phyloP scores from a whole-genome alignment of 2,329 filamentous ascomycete genomes.

The Monosporascus sp. region DNA sequence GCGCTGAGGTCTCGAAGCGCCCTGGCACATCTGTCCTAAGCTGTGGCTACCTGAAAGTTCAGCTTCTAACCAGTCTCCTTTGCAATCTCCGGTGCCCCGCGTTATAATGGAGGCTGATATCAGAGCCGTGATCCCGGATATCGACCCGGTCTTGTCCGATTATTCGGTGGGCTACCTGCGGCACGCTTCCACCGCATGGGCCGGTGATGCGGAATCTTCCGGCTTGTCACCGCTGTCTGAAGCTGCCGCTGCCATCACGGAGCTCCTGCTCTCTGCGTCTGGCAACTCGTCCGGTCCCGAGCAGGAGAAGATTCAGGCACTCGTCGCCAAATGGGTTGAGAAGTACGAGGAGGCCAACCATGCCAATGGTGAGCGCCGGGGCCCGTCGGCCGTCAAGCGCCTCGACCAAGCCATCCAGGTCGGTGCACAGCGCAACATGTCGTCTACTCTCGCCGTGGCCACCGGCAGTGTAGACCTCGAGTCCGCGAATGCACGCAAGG shows the following conservation, averaged over 20 bases:
- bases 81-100: slow-evolving; percentile 9
- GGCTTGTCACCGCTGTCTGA: slow-evolving; percentile 75
- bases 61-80: background rate
- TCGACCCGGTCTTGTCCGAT: slow-evolving; percentile 84
- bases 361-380: slow-evolving; percentile 64
- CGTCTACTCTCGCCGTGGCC: slow-evolving; percentile 84
- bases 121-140: slow-evolving; percentile 74
- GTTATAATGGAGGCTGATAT: slow-evolving; percentile 78
- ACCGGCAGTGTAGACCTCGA: slow-evolving; percentile 85
- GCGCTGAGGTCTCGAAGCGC: too few species aligned
- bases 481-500: slow-evolving; percentile 85
- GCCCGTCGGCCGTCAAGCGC: slow-evolving; percentile 72
- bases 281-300: slow-evolving; percentile 69
- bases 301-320: slow-evolving; percentile 70
- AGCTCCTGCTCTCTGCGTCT: slow-evolving; percentile 87
- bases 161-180: slow-evolving; percentile 92
- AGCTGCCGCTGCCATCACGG: slow-evolving; percentile 78
- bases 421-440: slow-evolving; percentile 89
- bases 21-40: too few species aligned
- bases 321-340: slow-evolving; percentile 86
- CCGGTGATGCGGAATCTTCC: slow-evolving; percentile 65
- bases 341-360: slow-evolving; percentile 72
- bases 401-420: slow-evolving; percentile 95
- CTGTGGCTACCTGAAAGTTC: too few species aligned
- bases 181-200: slow-evolving; percentile 83